Base-by-base conservation (phyloP, 345 rosid species). In the Eucalyptus grandis region DNA sequence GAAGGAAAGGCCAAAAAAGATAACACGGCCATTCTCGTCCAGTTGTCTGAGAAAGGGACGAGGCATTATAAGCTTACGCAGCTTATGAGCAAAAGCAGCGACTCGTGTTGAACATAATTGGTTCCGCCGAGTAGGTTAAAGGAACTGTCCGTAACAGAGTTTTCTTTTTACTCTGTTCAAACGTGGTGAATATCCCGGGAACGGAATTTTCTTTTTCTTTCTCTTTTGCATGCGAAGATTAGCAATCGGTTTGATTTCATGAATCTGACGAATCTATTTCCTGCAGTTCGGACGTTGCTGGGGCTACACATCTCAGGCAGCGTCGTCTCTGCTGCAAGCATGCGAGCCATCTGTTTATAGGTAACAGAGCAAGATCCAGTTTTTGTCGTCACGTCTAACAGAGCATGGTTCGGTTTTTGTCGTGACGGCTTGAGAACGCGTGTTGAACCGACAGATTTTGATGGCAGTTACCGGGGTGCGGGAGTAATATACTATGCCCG, bases 241-340 rank as follows among this genome's bases (percentile, higher is more conserved):
- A 11, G 7, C 1, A 40, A 11, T 37, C 30, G 47, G 30, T 77
- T 22, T 37, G 24, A 40, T 22, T 77, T 77, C 27, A 22, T 77
- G 47, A 77, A 40, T 77, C 30, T 77, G 13, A 77, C 85, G 85
- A 11, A 11, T 19, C 47, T 77, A 40, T 89, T 72, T 88, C 9
- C 90, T 88, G 9, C 90, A 94, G 95, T 51, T 93, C 53, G 90
- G 91, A 92, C 91, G 65, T 49, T 89, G 80, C 67, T 44, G 43
- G 27, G 34, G 87, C 40, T 91, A 82, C 91, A 85, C 93, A 37
- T 91, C 94, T 80, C 89, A 87, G 81, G 92, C 92, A 49, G 92
- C 92, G 37, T 72, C 94, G 90, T 89, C 91, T 88, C 86, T 89
- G 77, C 91, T 88, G 49, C 87, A 91, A 87, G 89, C 87, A 5